Evolutionary conservation across 208 protist genomes (phyloP), one percentile per base, ranked within the genome.

Genomic region (Leishmania amazonensis): DNA sequence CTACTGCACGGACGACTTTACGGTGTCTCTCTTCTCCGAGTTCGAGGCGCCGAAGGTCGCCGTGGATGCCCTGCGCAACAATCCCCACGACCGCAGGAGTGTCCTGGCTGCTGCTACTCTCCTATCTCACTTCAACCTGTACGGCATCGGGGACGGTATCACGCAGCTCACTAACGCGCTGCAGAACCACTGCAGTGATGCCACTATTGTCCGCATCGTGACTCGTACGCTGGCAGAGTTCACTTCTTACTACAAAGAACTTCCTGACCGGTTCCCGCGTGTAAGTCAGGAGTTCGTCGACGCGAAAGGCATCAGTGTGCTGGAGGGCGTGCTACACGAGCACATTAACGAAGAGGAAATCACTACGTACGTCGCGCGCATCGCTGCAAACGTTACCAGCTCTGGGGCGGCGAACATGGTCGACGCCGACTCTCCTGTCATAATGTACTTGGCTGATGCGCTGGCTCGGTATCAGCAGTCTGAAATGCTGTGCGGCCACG

Each of bases 1-100:
- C 85, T 97, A 96, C 89, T 96, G 93, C 82, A 98, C 95, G 1
- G 95, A 98, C 78, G 95, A 97, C 51, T 86, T 96, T 62, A 98
- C 95, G 6, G 79, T 98, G 60, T 96, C 92, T 11, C 60, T 97
- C 1, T 97, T 98, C 81, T 91, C 90, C 15, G 93, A 98, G 82
- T 97, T 96, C 81, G 92, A 89, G 60, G 93, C 89, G 24, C 89
- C 92, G 53, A 81, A 88, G 76, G 80, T 97, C 65, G 95, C 95
- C 15, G 91, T 94, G 45, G 86, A 77, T 45, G 90, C 89, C 28
- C 81, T 97, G 79, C 87, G 79, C n/a, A 86, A 91, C 40, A 91
- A 88, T 81, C 73, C 84, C 28, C 86, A 91, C 75, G 87, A 95
- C 54, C 72, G 82, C 38, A 76, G 88, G 65, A 81, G 92, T 42